Evolutionary conservation across 2,329 filamentous ascomycete genomes (phyloP), one percentile per base, ranked within the genome.

Genomic region (Diaporthe destruens): DNA sequence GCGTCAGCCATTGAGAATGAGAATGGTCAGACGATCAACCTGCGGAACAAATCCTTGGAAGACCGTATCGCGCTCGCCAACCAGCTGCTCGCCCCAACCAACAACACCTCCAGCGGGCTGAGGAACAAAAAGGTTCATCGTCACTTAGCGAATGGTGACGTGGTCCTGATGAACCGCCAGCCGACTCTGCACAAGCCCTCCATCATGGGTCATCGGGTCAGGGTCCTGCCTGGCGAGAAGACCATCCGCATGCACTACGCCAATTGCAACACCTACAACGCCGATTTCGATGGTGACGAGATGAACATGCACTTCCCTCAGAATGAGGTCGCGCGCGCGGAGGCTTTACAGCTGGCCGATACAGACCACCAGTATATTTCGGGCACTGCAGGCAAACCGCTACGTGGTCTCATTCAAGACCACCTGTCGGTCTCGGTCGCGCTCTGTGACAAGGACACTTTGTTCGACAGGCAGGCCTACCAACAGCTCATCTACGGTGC

Each of bases 241-340:
- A 98, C 96, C 0, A 95, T 99, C 80, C 95, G 96, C 76, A 98
- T 99, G 96, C 96, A 99, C 85, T 99, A 99, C 84, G 96, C 96
- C 78, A 99, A 99, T 82, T 98, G 96, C 82, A 99, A 99, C 80
- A 98, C 96, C 0, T 99, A 99, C 87, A 99, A 99, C 78, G 96
- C 96, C 42, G 96, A 99, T 87, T 99, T 99, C 80, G 97, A 99
- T 79, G 96, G 96, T 82, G 96, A 99, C 80, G 96, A 99, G 83
- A 99, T 99, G 96, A 99, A 99, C 82, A 97, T 99, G 95, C 96
- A 99, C 83, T 98, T 99, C 79, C 96, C 96, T 1, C 96, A 99
- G 78, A 98, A 98, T 77, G 97, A 98, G 80, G 87, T 98, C 76
- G 96, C 96, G 20, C 89, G 96, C 77, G 94, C 96, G 2, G 96